Conservation (phyloP, 1,284 basidiomycete species). For the Somion occarium region DNA sequence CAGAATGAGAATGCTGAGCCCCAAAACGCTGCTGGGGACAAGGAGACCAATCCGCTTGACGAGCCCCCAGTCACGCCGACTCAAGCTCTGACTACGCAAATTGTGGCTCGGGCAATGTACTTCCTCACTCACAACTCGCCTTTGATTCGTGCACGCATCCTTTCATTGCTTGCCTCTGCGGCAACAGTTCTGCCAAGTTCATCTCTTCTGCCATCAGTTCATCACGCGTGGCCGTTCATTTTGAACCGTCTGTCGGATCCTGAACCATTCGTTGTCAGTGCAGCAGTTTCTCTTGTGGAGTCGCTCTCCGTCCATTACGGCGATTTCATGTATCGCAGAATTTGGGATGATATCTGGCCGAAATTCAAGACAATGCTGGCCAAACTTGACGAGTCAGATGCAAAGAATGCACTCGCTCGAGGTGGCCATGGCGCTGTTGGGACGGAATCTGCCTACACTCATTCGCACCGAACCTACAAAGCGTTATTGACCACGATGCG, state of each 20-base stretch:
- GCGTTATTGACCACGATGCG: slow-evolving; percentile 72
- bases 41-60: slow-evolving; percentile 22
- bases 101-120: slow-evolving; percentile 80
- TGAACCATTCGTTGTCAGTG: slow-evolving; percentile 74
- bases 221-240: slow-evolving; percentile 86
- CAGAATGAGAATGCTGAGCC: slow-evolving; percentile 18
- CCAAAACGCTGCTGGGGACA: slow-evolving; percentile 23
- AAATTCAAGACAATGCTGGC: slow-evolving; percentile 59
- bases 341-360: slow-evolving; percentile 92
- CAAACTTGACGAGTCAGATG: slow-evolving; percentile 56
- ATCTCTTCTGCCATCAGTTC: slow-evolving; percentile 76
- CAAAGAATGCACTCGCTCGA: slow-evolving; percentile 57
- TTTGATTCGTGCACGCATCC: slow-evolving; percentile 76
- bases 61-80: slow-evolving; percentile 56
- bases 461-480: slow-evolving; percentile 71
- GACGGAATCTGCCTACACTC: slow-evolving; percentile 68
- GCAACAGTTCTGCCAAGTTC: slow-evolving; percentile 73
- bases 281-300: slow-evolving; percentile 69
- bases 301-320: slow-evolving; percentile 65
- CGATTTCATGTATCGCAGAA: slow-evolving; percentile 74
- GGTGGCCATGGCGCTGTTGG: slow-evolving; percentile 46
- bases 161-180: slow-evolving; percentile 68
- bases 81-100: slow-evolving; percentile 75
- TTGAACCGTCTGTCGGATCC: slow-evolving; percentile 74
- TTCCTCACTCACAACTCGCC: slow-evolving; percentile 87